Evolutionary conservation across 2,329 filamentous ascomycete genomes (phyloP).

Genomic region (Chrysosporium keratinophilum): DNA sequence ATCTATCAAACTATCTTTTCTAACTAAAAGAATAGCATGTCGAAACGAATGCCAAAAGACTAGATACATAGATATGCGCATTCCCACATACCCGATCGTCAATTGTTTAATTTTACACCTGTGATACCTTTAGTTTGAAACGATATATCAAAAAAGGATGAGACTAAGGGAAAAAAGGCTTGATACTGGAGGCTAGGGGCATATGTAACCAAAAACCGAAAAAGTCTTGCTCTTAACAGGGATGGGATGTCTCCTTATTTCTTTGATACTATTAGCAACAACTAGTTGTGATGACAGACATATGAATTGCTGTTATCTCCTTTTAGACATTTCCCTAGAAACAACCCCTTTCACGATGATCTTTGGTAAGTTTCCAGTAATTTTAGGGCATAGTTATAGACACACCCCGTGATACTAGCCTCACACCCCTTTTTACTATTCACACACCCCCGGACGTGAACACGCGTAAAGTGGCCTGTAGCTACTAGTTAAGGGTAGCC

Average conservation of each 20-base stretch:
- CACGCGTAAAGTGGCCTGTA: neutral
- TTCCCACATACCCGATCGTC: neutral
- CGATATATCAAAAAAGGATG: neutral
- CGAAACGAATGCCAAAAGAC: constrained; percentile 16
- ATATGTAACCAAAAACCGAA: neutral
- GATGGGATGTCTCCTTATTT: neutral
- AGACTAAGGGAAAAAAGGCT: neutral
- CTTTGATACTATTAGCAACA: constrained; percentile 1
- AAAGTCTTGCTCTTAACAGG: neutral
- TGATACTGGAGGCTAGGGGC: neutral
- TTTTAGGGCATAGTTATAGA: too few relatives aligned
- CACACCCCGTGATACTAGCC: too few relatives aligned
- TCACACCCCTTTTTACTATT: too few relatives aligned
- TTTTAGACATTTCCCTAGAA: neutral
- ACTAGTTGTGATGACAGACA: neutral
- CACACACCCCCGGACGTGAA: too few relatives aligned
- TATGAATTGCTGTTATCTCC: neutral
- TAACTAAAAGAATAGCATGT: constrained; percentile 12
- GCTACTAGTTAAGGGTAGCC: too few relatives aligned
- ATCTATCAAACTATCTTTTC: neutral
- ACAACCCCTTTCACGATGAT: too few relatives aligned
- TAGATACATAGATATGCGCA: neutral
- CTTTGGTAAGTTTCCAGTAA: too few relatives aligned
- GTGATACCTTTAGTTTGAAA: neutral
- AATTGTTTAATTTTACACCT: neutral